Evolutionary conservation across 2,329 filamentous ascomycete genomes (phyloP), one percentile per base, ranked within the genome.

Genomic region (Colletotrichum spaethianum): DNA sequence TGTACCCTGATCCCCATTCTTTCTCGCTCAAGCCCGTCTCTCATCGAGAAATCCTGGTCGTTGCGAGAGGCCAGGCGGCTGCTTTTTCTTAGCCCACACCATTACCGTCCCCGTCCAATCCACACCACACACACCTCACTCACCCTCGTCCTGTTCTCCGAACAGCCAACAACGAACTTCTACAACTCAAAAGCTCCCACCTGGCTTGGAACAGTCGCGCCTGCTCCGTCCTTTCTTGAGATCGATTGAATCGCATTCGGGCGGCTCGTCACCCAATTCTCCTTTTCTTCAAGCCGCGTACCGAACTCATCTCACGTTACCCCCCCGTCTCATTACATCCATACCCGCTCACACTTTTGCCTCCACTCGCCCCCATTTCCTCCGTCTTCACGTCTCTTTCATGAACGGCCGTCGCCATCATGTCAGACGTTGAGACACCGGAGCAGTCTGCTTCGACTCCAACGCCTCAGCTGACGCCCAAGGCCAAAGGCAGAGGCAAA

Each of bases 381-480:
- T 53, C 31, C 50, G 52, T 59, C 65, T 40, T 71, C 70, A 71
- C 67, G 67, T 73, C 62, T 73, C 70, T 70, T 73, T 71, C 60
- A 70, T 73, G 70, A 73, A 31, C 56, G 67, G 73, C 69, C 76
- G 75, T 65, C 69, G 75, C 73, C 80, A 84, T 83, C 72, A 75
- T 75, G 74, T 75, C 74, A 62, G 74, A 75, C 70, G 61, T 59
- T 56, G 73, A 75, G 65, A 72, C 65, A 50, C 60, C 72, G 64
- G 73, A 74, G 72, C 70, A 70, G 50, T 68, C 73, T 55, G 66
- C 56, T 64, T 72, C 74, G n/a, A 73, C 67, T 52, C 55, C 72
- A 60, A 70, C 63, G 46, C 72, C 72, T 40, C 74, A 74, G 62
- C 70, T 73, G 36, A 74, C 73, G 44, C 74, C 76, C 36, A 75